These are phyloP conservation scores for Hygrocybe coccinea DNA, from an alignment of 768 basidiomycete genomes.

Conservation along the genomic window DNA sequence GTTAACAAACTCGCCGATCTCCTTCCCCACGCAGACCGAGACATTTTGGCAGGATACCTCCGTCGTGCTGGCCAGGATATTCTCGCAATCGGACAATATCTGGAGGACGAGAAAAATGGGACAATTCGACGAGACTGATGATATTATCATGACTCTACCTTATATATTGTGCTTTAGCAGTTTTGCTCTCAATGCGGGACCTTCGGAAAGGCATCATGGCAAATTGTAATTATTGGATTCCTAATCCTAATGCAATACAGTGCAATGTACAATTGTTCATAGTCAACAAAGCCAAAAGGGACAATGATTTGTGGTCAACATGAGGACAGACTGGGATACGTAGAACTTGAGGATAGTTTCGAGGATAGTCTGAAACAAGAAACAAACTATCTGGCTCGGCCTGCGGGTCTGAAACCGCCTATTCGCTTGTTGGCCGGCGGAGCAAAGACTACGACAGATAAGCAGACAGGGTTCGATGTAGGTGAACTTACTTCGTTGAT, in stretches of 20 bases:
- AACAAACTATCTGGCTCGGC: constrained; percentile 12
- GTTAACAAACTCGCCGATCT: constrained; percentile 68
- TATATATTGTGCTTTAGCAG: neutral
- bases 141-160: neutral
- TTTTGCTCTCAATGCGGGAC: neutral
- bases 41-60: constrained; percentile 65
- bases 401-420: constrained; percentile 45
- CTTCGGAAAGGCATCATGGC: neutral
- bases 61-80: constrained; percentile 74
- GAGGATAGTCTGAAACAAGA: neutral
- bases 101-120: constrained; percentile 81
- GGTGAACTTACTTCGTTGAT: constrained; percentile 19
- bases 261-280: too few species aligned
- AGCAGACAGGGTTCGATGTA: neutral
- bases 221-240: neutral
- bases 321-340: neutral
- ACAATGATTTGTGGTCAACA: too few species aligned
- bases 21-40: constrained; percentile 67
- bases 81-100: constrained; percentile 79
- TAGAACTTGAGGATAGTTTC: neutral
- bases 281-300: too few species aligned
- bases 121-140: constrained; percentile 39
- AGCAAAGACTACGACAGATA: constrained; percentile 38
- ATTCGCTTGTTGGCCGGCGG: constrained; percentile 32
- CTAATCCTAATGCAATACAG: neutral